Percentiles rank a stretch among this genome's conserved stretches.
These are phyloP conservation scores for Claviceps capensis DNA, from an alignment of 2,329 filamentous ascomycete genomes.

Conservation along the genomic window DNA sequence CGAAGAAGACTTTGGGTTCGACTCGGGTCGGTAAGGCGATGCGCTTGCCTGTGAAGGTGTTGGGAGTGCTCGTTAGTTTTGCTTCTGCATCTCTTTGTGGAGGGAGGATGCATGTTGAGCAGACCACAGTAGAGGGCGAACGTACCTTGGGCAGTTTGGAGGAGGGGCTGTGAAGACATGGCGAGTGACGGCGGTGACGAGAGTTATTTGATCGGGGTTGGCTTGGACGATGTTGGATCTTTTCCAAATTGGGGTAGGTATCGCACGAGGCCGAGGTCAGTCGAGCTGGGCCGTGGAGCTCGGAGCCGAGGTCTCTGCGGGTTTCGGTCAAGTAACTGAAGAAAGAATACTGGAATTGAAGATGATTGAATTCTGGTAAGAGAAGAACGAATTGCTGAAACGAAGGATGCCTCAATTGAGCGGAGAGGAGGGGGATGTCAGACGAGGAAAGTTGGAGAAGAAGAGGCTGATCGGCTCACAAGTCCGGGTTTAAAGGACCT, in stretches of 20 bases:
- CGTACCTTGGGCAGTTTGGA: constrained; percentile 81
- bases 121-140: not conserved
- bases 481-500: not conserved
- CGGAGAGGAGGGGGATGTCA: too few relatives aligned
- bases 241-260: not conserved
- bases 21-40: constrained; percentile 96
- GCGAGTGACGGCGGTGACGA: constrained; percentile 12
- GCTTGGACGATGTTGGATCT: not conserved
- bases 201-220: not conserved
- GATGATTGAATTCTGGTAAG: not conserved
- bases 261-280: not conserved
- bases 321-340: not conserved
- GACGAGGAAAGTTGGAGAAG: too few relatives aligned
- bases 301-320: not conserved
- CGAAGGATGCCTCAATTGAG: too few relatives aligned
- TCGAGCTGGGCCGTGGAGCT: not conserved
- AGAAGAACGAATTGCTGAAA: not conserved
- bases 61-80: constrained; percentile 7
- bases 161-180: constrained; percentile 95
- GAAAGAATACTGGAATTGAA: not conserved
- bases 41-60: constrained; percentile 65
- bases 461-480: too few relatives aligned
- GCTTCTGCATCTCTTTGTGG: not conserved
- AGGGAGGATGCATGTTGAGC: not conserved
- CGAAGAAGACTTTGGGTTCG: constrained; percentile 99